Base-by-base conservation (phyloP, 176 grass and related monocot genomes). In the Zizania latifolia region DNA sequence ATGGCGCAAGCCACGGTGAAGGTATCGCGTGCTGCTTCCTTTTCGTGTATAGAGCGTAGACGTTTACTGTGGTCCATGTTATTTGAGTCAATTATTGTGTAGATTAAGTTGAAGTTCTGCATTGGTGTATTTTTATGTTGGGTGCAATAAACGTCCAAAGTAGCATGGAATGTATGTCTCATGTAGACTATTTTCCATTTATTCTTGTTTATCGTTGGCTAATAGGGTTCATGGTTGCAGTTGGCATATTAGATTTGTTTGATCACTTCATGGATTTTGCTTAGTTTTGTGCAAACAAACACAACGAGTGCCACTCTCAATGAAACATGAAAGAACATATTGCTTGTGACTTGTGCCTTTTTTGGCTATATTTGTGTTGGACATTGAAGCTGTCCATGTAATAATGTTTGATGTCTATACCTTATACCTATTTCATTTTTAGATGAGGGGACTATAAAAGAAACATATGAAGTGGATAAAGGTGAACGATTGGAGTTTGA, bases 401-500 rank as follows among this genome's bases (percentile, higher is more conserved):
- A 14, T 46, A 10, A 80, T 22, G n/a, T n/a, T n/a, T n/a, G n/a
- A n/a, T n/a, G 1, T n/a, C 54, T 13, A 32, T 19, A n/a, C 35
- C 72, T 85, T 54, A n/a, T 75, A 1, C 21, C 64, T 73, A 4
- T 56, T 39, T 59, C 17, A 28, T 38, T 58, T 81, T 63, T 86
- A 99, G 95, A 90, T 8, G 82, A 79, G 9, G 86, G 75, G 70
- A 72, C 74, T 29, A 59, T 63, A 8, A 97, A 87, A 82, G 91
- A 87, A 90, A 60, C 57, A 57, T 89, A 79, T 19, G 82, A 81
- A 81, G 91, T 83, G 50, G 83, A 88, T 73, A 87, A 75, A 71
- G 86, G 84, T 59, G 91, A 93, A 64, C 82, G 82, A 1, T 30
- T 93, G 35, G 91, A 90, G 57, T 88, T 93, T 0, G 91, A 93